Conservation (phyloP, 2,329 filamentous ascomycete genomes). For the Tolypocladium pustulatum region DNA sequence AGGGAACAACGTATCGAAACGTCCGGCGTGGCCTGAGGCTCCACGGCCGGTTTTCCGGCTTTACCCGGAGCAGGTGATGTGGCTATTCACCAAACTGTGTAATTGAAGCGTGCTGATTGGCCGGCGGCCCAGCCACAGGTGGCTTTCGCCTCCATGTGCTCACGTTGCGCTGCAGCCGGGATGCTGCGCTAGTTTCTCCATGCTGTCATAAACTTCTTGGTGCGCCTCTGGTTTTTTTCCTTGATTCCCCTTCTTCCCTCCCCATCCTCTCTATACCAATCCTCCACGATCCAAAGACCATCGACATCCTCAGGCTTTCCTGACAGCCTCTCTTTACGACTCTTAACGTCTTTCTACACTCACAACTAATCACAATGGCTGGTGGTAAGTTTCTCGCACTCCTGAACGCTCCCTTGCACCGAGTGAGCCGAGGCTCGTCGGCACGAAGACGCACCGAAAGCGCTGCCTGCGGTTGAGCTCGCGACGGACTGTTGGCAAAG, state of each 20-base stretch:
- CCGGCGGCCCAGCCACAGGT: slow-evolving; percentile 16
- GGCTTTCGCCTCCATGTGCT: slow-evolving; percentile 12
- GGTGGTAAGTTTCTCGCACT: slow-evolving; percentile 27
- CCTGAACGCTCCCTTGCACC: background rate
- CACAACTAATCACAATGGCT: slow-evolving; percentile 28
- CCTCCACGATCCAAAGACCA: slow-evolving; percentile 4
- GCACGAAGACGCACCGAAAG: background rate
- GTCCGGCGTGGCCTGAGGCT: background rate
- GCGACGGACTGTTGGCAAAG: slow-evolving; percentile 2
- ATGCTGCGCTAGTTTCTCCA: slow-evolving; percentile 14
- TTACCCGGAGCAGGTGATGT: slow-evolving; percentile 19
- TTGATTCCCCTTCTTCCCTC: slow-evolving; percentile 10
- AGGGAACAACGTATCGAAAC: background rate
- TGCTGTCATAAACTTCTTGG: slow-evolving; percentile 31
- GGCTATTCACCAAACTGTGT: slow-evolving; percentile 13
- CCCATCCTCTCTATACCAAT: slow-evolving; percentile 8
- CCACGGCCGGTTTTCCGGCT: slow-evolving; percentile 16
- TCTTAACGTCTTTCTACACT: slow-evolving; percentile 6
- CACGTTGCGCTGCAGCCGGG: slow-evolving; percentile 1
- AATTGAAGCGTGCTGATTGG: slow-evolving; percentile 29
- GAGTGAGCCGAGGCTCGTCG: background rate
- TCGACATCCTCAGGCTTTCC: slow-evolving; percentile 6
- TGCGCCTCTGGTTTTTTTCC: slow-evolving; percentile 13
- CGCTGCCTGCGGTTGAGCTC: slow-evolving; percentile 11
- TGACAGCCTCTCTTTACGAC: slow-evolving; percentile 4